phyloP scores from a whole-genome alignment of 2,329 filamentous ascomycete species.

The Myrmaecium sp. region DNA sequence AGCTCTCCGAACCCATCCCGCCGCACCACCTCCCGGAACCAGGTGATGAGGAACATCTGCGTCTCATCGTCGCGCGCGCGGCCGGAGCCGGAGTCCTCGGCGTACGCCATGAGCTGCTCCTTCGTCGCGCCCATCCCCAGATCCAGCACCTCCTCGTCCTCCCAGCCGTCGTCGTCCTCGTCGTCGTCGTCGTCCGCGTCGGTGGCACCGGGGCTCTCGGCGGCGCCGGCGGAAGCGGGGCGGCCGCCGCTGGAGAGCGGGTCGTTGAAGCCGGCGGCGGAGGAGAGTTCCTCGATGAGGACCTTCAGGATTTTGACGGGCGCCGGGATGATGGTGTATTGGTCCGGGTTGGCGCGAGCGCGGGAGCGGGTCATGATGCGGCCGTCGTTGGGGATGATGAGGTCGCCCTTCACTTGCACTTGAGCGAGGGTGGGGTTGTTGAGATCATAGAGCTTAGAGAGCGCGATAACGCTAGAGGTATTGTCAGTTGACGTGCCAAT shows the following conservation, averaged over 20 bases:
- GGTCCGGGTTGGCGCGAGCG: slow-evolving; percentile 59
- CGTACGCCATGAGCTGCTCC: slow-evolving; percentile 62
- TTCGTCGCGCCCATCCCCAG: slow-evolving; percentile 40
- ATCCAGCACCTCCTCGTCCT: slow-evolving; percentile 57
- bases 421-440: slow-evolving; percentile 65
- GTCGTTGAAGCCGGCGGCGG: slow-evolving; percentile 49
- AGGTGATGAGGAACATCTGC: slow-evolving; percentile 65
- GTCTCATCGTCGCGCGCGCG: slow-evolving; percentile 80
- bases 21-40: slow-evolving; percentile 47
- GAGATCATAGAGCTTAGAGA: slow-evolving; percentile 79
- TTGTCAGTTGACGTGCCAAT: slow-evolving; percentile 7
- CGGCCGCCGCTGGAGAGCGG: slow-evolving; percentile 23
- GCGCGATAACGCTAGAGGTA: slow-evolving; percentile 57
- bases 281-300: slow-evolving; percentile 76
- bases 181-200: slow-evolving; percentile 62
- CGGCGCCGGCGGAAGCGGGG: slow-evolving; percentile 27
- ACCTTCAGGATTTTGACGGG: slow-evolving; percentile 94
- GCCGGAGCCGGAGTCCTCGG: slow-evolving; percentile 33
- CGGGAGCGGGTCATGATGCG: slow-evolving; percentile 89
- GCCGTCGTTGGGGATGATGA: slow-evolving; percentile 64
- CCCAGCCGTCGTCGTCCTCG: slow-evolving; percentile 53
- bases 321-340: slow-evolving; percentile 73
- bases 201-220: slow-evolving; percentile 42
- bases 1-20: slow-evolving; percentile 38
- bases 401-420: slow-evolving; percentile 77